These are phyloP conservation scores for Mortierella sp. DNA, from an alignment of 371 early-diverging fungal species.

Conservation along the genomic window DNA sequence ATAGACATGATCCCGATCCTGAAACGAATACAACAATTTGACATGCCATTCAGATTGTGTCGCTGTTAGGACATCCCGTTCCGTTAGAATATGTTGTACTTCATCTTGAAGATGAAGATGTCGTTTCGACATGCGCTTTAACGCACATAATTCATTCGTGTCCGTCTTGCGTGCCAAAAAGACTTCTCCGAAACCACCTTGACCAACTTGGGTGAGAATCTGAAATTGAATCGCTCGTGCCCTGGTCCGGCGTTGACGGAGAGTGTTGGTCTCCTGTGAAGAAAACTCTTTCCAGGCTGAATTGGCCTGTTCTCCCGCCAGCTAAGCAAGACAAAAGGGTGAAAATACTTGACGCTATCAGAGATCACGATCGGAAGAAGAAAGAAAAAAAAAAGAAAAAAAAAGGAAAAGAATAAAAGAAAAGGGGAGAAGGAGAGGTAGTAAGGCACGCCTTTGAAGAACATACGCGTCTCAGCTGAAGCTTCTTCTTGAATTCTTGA, in stretches of 20 bases:
- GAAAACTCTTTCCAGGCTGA: constrained; percentile 63
- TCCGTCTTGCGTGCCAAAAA: constrained; percentile 77
- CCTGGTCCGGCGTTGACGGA: constrained; percentile 74
- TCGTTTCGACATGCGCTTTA: constrained; percentile 84
- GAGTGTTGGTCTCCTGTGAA: constrained; percentile 61
- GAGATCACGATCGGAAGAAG: too few species aligned
- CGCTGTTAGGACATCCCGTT: constrained; percentile 81
- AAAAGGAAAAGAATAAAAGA: not conserved
- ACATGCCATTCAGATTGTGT: constrained; percentile 73
- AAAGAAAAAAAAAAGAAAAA: not conserved
- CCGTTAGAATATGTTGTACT: constrained; percentile 74
- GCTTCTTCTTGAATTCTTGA: constrained; percentile 62
- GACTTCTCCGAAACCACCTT: constrained; percentile 85
- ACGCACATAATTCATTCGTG: constrained; percentile 80
- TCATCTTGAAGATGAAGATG: constrained; percentile 77
- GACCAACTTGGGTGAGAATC: constrained; percentile 82
- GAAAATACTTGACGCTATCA: too few species aligned
- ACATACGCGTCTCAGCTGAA: constrained; percentile 32
- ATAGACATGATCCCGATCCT: constrained; percentile 71
- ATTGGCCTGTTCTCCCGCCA: constrained; percentile 52
- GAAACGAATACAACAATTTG: constrained; percentile 74
- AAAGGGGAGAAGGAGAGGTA: not conserved
- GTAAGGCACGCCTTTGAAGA: not conserved
- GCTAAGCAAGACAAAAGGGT: constrained; percentile 19
- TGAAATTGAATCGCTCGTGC: constrained; percentile 72